Evolutionary conservation across 2,329 filamentous ascomycete species (phyloP), one percentile per base, ranked within the genome.

Genomic region (Colletotrichum kahawae): DNA sequence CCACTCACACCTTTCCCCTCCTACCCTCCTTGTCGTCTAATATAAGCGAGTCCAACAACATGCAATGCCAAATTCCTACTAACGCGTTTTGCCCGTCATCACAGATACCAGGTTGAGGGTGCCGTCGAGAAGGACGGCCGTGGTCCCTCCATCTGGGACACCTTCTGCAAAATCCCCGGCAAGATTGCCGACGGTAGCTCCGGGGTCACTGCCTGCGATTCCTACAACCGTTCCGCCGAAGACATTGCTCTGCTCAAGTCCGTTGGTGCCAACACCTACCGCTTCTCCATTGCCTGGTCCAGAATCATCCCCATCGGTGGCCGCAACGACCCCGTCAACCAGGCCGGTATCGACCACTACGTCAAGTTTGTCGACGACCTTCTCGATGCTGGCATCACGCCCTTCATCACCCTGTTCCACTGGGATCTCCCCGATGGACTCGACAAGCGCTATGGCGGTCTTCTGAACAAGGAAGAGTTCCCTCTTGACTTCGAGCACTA

Each of bases 31-130:
- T 21, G 36, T 48, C 51, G 51, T 54, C 48, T 56, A 27, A 62
- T 51, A 62, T 51, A 67, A 66, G 72, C 63, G 69, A 72, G 54
- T 63, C 24, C 67, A 34, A 64, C 48, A 48, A 71, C 18, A 64
- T 38, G 57, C 6, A 57, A 31, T 75, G 72, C 72, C 14, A 31
- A 18, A 72, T 34, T 56, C 56, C 57, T 70, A 64, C 76, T 77
- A 36, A 76, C 67, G 18, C 43, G 18, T 21, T 48, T 38, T 59
- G 43, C 38, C 51, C 7, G 36, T 60, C 69, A 69, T 51, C 76
- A 7, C 81, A 97, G 95, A 82, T 97, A 97, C 87, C 95, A 98
- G 83, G 94, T 98, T 79, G 95, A 98, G 87, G 95, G 95, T 73
- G 92, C 92, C 63, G 88, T 90, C 51, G 87, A 93, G 63, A 90